Base-by-base conservation (phyloP, 306 rosid species). In the Prosopis cineraria region DNA sequence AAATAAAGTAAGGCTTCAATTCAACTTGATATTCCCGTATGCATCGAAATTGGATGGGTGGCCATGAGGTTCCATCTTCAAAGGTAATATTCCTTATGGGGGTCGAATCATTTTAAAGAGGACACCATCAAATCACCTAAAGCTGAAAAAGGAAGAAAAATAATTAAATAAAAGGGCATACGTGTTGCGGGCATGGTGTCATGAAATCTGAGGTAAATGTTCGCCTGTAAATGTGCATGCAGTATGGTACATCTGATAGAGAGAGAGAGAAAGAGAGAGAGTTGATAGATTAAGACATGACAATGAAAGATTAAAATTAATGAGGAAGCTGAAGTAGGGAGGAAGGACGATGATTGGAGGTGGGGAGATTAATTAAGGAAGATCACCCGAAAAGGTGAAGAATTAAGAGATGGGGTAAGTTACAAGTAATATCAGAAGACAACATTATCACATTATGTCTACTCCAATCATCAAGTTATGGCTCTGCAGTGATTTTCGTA, bases 401-500 rank as follows among this genome's bases (percentile, higher is more conserved):
- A 64, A 22, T 48, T 76, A 44, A 12, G 19, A 11, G 1, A 2
- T 13, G 16, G 45, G 71, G 31, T n/a, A n/a, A n/a, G n/a, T n/a
- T n/a, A n/a, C n/a, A 3, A 36, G 8, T 22, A 13, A 34, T 19
- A 11, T 7, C 31, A 67, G n/a, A 67, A 22, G 33, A 67, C 16
- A 77, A 16, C 52, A 39, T 37, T 5, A 17, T 66, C 37, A 1
- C 24, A 36, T 31, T 24, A 75, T 12, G 45, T 43, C 8, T 29
- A 75, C 50, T 36, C 19, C 47, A 36, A 65, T 8, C 13, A 65
- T 37, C 62, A 48, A 47, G 4, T 48, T 30, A 19, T 52, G 74
- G 74, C n/a, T 68, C 20, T 52, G 74, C 53, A 0, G 66, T 76
- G 73, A 36, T 67, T 72, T 77, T 52, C 68, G 24, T 10, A 50